Evolutionary conservation across 176 grass and related monocot species (phyloP).

Genomic region (Musa itinerans): DNA sequence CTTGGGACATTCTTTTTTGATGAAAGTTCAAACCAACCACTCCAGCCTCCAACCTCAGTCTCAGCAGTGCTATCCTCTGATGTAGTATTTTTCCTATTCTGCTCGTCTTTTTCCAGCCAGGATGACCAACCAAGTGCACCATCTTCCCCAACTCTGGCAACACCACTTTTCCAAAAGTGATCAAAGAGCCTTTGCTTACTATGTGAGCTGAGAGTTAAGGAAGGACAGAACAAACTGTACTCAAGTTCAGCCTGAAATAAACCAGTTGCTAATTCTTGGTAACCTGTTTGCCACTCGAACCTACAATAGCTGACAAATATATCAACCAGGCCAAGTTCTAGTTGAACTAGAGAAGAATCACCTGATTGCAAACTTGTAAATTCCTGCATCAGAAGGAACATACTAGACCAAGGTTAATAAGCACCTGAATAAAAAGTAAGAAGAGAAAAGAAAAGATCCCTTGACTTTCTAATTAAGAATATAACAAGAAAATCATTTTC

Average conservation of each 20-base stretch:
- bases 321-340: conserved; percentile 86
- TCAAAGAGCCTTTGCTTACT: conserved; percentile 96
- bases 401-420: conserved; percentile 6
- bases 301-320: conserved; percentile 82
- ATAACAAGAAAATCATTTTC: neutral
- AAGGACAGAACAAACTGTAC: conserved; percentile 74
- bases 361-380: conserved; percentile 26
- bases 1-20: conserved; percentile 27
- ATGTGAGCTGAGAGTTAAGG: conserved; percentile 47
- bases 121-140: conserved; percentile 82
- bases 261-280: conserved; percentile 83
- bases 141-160: conserved; percentile 72
- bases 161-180: conserved; percentile 89
- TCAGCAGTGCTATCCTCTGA: conserved; percentile 54
- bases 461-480: neutral
- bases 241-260: conserved; percentile 92
- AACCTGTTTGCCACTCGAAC: conserved; percentile 89
- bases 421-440: conserved; percentile 2
- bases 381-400: conserved; percentile 30
- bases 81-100: conserved; percentile 44
- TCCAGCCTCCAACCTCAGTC: conserved; percentile 63
- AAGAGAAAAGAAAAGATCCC: neutral
- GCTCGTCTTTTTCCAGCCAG: conserved; percentile 88
- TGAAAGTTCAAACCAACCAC: conserved; percentile 88
- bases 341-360: conserved; percentile 46